Evolutionary conservation across 1,284 basidiomycete genomes (phyloP), one percentile per base, ranked within the genome.

Genomic region (Leccinum solheimii): DNA sequence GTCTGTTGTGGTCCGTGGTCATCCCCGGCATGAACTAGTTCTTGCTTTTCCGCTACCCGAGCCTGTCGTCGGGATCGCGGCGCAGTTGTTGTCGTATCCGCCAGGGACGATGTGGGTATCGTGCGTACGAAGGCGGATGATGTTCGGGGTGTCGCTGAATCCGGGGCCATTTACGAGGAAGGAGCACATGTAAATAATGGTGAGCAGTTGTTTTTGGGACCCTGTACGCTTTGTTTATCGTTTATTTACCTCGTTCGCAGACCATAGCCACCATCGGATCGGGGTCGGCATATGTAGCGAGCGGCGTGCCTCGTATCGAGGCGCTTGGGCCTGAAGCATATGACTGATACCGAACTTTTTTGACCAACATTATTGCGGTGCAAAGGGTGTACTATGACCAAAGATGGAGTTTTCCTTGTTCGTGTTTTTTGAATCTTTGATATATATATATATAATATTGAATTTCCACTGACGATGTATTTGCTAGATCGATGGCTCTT

Each of bases 111-210:
- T 75, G 9, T 82, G 81, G 78, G 78, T 81, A 3, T 75, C 75
- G 16, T 68, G 81, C 49, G 68, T 88, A 57, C 88, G 84, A 10
- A 70, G 73, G 21, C 76, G 77, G 66, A 68, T 73, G 64, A 75
- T 87, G n/a, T 80, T 86, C 51, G 78, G 80, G 16, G 48, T 78
- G 19, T 64, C 76, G 7, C 71, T 90, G 57, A 91, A 91, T 72
- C 87, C 88, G 36, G 88, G 88, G n/a, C 85, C 86, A 8, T 91
- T 89, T 72, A 85, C 85, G 60, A 87, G 90, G 72, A 90, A 91
- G 71, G 88, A 90, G 74, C 87, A 89, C 74, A 80, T 82, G 11
- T 68, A 86, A 45, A 80, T 84, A 59, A 84, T 81, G 59, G 83
- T 68, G 65, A 10, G 73, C 55, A 74, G 19, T 13, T 52, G 5